Evolutionary conservation across 148 eudicot genomes (phyloP).

Genomic region (Fagopyrum tataricum): DNA sequence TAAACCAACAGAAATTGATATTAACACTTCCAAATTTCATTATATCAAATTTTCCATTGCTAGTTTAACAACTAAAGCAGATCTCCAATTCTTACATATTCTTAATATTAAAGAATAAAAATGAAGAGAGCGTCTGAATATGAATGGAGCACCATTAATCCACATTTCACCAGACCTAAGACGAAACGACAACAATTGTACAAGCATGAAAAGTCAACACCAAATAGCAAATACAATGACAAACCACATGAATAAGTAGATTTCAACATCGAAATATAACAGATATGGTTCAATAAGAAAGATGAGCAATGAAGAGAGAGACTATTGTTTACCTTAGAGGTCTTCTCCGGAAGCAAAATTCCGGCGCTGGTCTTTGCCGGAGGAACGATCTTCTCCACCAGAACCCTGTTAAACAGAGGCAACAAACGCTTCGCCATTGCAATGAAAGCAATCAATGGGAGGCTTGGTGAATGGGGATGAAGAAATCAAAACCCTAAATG

Average conservation of each 20-base stretch:
- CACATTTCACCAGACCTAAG: too few species aligned
- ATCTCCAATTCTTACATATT: background rate
- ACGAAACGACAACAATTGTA: too few species aligned
- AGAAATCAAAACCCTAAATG: constrained; percentile 11
- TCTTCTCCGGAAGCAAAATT: constrained; percentile 37
- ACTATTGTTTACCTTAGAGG: constrained; percentile 23
- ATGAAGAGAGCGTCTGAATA: background rate
- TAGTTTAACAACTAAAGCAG: background rate
- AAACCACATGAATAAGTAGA: background rate
- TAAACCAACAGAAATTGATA: too few species aligned
- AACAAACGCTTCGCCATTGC: constrained; percentile 34
- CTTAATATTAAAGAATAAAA: background rate
- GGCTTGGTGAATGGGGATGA: background rate
- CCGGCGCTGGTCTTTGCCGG: too few species aligned
- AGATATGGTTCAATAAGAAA: background rate
- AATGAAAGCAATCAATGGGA: background rate
- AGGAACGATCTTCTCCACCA: too few species aligned
- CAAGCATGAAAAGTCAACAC: too few species aligned
- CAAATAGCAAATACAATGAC: too few species aligned
- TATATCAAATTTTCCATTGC: background rate
- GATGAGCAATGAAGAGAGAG: background rate
- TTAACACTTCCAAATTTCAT: too few species aligned
- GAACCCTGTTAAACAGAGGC: too few species aligned
- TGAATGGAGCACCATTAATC: too few species aligned
- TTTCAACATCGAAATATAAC: background rate